Conservation (phyloP, 2,329 filamentous ascomycete species). For the Neodidymelliopsis sp. region DNA sequence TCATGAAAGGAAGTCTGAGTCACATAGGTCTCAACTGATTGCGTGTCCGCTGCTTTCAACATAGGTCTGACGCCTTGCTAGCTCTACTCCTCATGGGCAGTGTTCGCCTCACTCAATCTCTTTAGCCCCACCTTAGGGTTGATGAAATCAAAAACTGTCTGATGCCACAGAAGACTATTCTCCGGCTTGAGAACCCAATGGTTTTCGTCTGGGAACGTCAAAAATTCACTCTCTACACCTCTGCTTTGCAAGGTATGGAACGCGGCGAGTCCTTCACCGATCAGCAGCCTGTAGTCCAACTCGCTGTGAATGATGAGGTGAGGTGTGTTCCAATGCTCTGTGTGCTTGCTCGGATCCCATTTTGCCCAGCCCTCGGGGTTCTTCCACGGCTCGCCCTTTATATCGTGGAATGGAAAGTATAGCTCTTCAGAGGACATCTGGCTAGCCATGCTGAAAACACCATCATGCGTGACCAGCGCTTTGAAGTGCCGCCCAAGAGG, state of each 20-base stretch:
- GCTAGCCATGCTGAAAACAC: conserved; percentile 72
- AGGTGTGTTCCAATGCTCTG: conserved; percentile 80
- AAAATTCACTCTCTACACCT: conserved; percentile 76
- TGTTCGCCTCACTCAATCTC: too few relatives aligned
- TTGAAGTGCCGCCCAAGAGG: conserved; percentile 83
- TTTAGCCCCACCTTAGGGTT: conserved; percentile 65
- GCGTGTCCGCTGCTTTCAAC: too few relatives aligned
- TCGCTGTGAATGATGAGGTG: conserved; percentile 91
- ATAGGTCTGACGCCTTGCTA: too few relatives aligned
- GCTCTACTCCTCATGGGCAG: too few relatives aligned
- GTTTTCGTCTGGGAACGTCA: conserved; percentile 82
- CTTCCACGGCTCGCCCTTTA: conserved; percentile 46
- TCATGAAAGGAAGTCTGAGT: too few relatives aligned
- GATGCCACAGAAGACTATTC: conserved; percentile 90
- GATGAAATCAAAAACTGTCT: conserved; percentile 81
- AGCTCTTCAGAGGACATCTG: conserved; percentile 60
- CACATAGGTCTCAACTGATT: too few relatives aligned
- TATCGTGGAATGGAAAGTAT: conserved; percentile 60
- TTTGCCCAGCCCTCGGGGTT: conserved; percentile 59
- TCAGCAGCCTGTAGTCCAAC: conserved; percentile 85
- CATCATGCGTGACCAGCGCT: conserved; percentile 87
- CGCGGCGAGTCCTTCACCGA: conserved; percentile 82
- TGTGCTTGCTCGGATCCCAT: conserved; percentile 65
- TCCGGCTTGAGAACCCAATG: conserved; percentile 91
- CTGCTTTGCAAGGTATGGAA: conserved; percentile 85